phyloP scores from a whole-genome alignment of 2,329 filamentous ascomycete species.

The Claviceps sp. region DNA sequence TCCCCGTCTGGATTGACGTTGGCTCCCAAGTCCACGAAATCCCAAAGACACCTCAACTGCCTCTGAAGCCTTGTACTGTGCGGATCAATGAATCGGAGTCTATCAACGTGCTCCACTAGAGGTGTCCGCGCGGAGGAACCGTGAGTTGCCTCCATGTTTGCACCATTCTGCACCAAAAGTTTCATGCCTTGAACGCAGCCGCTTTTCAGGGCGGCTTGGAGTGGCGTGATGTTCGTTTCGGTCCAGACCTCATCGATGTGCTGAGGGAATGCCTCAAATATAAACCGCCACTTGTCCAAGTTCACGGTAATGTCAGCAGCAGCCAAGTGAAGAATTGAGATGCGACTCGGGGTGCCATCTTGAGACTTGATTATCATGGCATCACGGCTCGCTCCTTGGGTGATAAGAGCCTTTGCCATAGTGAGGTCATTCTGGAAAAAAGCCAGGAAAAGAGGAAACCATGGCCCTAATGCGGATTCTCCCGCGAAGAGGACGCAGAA shows the following conservation, averaged over 20 bases:
- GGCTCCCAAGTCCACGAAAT: neutral
- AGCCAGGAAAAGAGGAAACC: constrained; percentile 2
- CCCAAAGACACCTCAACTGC: neutral
- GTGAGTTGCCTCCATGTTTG: neutral
- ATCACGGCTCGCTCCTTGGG: neutral
- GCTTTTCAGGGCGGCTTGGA: neutral
- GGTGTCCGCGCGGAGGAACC: neutral
- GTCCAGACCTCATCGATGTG: neutral
- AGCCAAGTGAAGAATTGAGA: neutral
- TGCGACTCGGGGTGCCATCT: neutral
- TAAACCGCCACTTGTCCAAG: neutral
- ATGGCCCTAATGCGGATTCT: neutral
- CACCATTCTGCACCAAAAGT: neutral
- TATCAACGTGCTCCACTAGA: neutral
- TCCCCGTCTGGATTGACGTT: neutral
- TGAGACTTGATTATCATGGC: neutral
- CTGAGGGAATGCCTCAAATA: neutral
- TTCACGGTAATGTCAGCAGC: neutral
- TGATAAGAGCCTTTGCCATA: neutral
- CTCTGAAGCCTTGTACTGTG: fast-evolving
- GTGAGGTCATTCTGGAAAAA: neutral
- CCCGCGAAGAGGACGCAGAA: neutral
- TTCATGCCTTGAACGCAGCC: neutral
- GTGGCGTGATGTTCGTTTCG: neutral
- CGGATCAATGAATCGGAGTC: neutral